phyloP scores from a whole-genome alignment of 768 basidiomycete genomes.

The Boletus pseudo-olivaceus region DNA sequence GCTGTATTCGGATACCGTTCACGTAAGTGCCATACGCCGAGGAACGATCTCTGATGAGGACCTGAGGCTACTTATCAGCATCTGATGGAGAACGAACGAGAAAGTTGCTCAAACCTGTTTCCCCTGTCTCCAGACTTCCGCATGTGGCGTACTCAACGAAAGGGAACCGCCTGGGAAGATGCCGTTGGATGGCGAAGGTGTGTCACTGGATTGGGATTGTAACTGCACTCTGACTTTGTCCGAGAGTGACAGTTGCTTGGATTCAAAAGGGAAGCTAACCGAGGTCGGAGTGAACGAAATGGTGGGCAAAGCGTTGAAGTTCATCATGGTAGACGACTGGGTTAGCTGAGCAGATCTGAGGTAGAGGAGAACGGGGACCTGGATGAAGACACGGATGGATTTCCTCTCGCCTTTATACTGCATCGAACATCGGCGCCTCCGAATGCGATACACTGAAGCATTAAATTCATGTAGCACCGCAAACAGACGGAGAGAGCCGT shows the following conservation, averaged over 20 bases:
- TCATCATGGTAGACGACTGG: constrained; percentile 13
- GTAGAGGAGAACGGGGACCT: neutral
- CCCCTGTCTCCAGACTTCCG: constrained; percentile 45
- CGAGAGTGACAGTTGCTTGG: constrained; percentile 36
- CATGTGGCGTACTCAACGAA: constrained; percentile 42
- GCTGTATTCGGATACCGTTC: constrained; percentile 40
- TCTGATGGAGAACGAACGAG: neutral
- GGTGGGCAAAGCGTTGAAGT: constrained; percentile 27
- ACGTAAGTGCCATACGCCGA: constrained; percentile 48
- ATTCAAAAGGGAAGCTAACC: constrained; percentile 36
- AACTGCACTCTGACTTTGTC: constrained; percentile 31
- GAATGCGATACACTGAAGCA: neutral
- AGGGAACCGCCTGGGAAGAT: constrained; percentile 40
- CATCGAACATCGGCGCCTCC: constrained; percentile 1
- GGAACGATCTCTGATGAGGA: constrained; percentile 45
- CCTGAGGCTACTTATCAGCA: constrained; percentile 27
- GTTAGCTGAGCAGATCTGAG: neutral
- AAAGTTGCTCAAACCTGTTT: constrained; percentile 34
- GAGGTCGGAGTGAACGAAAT: constrained; percentile 34
- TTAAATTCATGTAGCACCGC: constrained; percentile 6
- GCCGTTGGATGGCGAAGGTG: constrained; percentile 35
- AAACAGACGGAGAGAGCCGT: constrained; percentile 13
- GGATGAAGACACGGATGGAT: neutral
- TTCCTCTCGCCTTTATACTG: constrained; percentile 20
- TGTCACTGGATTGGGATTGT: constrained; percentile 29